phyloP scores from a whole-genome alignment of 208 protist genomes.

The Trichomonas gallinae region DNA sequence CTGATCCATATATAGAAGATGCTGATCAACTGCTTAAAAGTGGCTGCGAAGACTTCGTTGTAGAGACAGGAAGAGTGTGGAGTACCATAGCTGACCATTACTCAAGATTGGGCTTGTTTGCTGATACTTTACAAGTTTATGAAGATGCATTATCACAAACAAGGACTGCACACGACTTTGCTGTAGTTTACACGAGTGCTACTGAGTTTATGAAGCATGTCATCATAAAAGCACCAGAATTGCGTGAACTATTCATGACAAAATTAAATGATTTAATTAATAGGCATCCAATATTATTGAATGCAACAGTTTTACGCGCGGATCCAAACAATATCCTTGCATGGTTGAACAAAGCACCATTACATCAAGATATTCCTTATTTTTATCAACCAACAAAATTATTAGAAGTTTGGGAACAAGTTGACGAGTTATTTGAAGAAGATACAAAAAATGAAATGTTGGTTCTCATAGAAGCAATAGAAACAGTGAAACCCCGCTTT shows the following conservation, averaged over 20 bases:
- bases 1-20: background rate
- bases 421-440: background rate
- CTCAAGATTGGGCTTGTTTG: background rate
- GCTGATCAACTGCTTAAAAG: background rate
- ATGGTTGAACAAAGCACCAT: background rate
- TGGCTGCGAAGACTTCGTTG: background rate
- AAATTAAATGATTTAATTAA: background rate
- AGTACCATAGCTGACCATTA: background rate
- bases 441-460: background rate
- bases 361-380: background rate
- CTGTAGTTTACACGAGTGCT: background rate
- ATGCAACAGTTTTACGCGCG: background rate
- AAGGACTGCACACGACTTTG: background rate
- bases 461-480: background rate
- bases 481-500: background rate
- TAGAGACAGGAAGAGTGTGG: background rate
- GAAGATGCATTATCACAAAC: background rate
- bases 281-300: background rate
- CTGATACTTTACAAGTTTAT: background rate
- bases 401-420: background rate
- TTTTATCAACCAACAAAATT: background rate
- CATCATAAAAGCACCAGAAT: background rate
- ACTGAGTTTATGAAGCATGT: background rate
- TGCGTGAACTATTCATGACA: background rate
- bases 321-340: background rate